Percentiles rank a stretch among this genome's conserved stretches.
Conservation (phyloP, 176 grass and related monocot species). For the Aegilops sharonensis region DNA sequence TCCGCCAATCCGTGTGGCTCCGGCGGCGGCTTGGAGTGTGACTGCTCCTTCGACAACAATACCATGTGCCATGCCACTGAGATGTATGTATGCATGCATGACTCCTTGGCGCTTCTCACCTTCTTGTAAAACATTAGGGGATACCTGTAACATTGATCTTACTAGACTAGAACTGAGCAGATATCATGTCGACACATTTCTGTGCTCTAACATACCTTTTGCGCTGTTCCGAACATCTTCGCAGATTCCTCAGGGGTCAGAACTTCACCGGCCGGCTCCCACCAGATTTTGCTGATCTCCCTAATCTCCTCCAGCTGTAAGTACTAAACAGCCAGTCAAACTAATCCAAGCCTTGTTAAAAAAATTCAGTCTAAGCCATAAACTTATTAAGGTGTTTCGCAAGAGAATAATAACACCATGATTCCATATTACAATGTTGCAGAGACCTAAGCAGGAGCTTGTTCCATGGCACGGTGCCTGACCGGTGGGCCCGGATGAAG, state of each 20-base stretch:
- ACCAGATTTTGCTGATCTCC: conserved; percentile 61
- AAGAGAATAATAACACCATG: background rate
- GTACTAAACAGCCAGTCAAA: conserved; percentile 5
- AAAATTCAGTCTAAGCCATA: background rate
- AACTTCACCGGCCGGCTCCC: conserved; percentile 70
- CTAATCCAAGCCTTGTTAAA: background rate
- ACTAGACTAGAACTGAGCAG: background rate
- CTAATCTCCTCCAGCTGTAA: conserved; percentile 78
- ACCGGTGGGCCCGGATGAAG: conserved; percentile 64
- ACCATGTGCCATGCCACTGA: conserved; percentile 54
- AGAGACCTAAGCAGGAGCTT: conserved; percentile 80
- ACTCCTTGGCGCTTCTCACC: background rate
- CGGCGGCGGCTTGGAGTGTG: conserved; percentile 40
- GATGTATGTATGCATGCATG: conserved; percentile 54
- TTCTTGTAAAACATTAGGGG: background rate
- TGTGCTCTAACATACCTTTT: background rate
- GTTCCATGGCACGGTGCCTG: conserved; percentile 60
- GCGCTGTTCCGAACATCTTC: background rate
- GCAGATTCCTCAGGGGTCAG: conserved; percentile 51
- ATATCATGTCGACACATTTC: background rate
- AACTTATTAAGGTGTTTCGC: background rate
- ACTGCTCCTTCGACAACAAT: conserved; percentile 63
- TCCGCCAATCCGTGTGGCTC: conserved; percentile 40
- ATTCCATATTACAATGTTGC: conserved; percentile 6
- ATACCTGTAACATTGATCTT: background rate